Evolutionary conservation across 208 protist genomes (phyloP), one percentile per base, ranked within the genome.

Genomic region (Phytomonas sp.): DNA sequence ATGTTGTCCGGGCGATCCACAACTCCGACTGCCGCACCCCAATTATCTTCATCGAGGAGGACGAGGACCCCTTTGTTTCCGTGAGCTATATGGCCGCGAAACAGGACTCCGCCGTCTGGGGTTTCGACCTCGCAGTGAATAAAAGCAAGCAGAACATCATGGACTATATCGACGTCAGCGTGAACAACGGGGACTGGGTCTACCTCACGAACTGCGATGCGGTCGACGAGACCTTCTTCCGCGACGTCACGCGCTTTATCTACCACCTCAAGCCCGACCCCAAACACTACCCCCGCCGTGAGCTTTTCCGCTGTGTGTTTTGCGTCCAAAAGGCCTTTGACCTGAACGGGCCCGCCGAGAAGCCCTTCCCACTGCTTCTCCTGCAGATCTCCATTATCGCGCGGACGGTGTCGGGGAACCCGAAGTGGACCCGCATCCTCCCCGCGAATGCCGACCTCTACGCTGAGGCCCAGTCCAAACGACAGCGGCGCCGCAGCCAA

Each of bases 101-200:
- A 56, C 65, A 63, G 31, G 42, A 81, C 6, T 92, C 83, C 2
- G 81, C 85, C 0, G 91, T 96, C 60, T 96, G 91, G 89, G 77
- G 76, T 56, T 92, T 96, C 72, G 89, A 91, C 64, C 66, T 92
- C 10, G 72, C 80, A 5, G 26, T 76, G 34, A 70, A 78, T 42
- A 76, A 82, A 52, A 94, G 80, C 61, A 76, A 76, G 63, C 74
- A 87, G 63, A 93, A 94, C 74, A 79, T 87, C 14, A 76, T 91
- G 75, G 91, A 94, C 71, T 96, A 96, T 75, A 80, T 96, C 36
- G 91, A 96, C 29, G 86, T 96, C 30, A 89, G 91, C 12, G 72
- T 89, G 29, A 84, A 92, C 65, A 94, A 93, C 75, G 91, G 91
- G 19, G 91, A 96, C 75, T 96, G 91, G 89, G 88, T 96, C 60